Evolutionary conservation across 225 moss, liverwort and hornwort genomes (phyloP).

Genomic region (Antitrichia curtipendula): DNA sequence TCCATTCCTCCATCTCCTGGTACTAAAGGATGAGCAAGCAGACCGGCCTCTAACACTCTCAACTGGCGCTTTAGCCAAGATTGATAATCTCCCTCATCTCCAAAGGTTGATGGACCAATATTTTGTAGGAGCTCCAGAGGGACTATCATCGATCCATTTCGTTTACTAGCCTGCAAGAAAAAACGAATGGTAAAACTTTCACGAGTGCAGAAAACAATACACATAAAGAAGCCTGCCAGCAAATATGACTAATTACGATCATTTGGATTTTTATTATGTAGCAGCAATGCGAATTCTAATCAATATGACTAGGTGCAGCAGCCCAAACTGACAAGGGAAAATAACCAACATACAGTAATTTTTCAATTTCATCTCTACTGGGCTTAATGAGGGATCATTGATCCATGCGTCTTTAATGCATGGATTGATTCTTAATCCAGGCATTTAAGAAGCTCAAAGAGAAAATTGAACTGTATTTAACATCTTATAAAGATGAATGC

Average conservation of each 20-base stretch:
- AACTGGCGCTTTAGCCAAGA: constrained; percentile 79
- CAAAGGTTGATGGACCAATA: constrained; percentile 49
- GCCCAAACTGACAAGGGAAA: background rate
- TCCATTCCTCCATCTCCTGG: constrained; percentile 56
- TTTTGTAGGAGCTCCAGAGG: constrained; percentile 92
- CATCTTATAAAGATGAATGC: background rate
- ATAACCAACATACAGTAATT: background rate
- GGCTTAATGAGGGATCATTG: background rate
- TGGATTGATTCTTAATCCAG: no score
- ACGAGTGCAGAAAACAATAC: background rate
- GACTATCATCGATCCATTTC: constrained; percentile 67
- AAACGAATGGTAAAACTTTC: background rate
- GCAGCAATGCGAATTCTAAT: background rate
- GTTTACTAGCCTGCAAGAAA: constrained; percentile 57
- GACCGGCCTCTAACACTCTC: constrained; percentile 66
- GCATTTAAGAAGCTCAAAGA: background rate
- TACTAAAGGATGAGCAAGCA: constrained; percentile 61
- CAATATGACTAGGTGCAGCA: background rate
- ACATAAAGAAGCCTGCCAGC: background rate
- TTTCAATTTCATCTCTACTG: background rate
- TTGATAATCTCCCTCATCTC: constrained; percentile 42
- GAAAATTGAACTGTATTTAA: background rate
- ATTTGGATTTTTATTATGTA: background rate
- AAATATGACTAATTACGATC: background rate
- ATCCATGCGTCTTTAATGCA: no score